Conservation (phyloP, 768 basidiomycete genomes). For the Rhodotorula diobovata region DNA sequence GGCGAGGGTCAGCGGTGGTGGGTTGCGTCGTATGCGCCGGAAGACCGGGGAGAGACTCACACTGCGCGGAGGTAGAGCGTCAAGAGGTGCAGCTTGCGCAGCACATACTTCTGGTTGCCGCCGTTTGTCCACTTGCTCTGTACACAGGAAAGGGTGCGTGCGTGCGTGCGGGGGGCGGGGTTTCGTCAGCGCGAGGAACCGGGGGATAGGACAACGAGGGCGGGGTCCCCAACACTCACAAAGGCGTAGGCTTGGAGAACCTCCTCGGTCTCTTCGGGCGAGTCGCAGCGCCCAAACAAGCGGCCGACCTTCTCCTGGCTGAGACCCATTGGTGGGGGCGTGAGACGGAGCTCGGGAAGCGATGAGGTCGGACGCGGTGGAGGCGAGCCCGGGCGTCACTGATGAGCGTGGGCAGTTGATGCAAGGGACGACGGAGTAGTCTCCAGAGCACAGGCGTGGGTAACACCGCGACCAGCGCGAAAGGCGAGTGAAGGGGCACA, state of each 20-base stretch:
- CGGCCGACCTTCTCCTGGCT: conserved; percentile 17
- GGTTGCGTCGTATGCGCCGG: neutral
- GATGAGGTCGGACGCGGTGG: too few relatives aligned
- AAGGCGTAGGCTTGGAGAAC: conserved; percentile 24
- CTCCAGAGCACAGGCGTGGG: too few relatives aligned
- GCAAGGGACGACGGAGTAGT: too few relatives aligned
- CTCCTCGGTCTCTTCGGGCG: conserved; percentile 23
- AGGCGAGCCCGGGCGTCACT: too few relatives aligned
- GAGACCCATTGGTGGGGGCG: conserved; percentile 1
- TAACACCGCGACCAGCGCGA: too few relatives aligned
- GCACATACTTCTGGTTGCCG: conserved; percentile 20
- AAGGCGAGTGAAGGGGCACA: too few relatives aligned
- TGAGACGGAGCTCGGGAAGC: too few relatives aligned
- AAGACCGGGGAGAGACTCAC: neutral
- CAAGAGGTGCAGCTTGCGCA: conserved; percentile 27
- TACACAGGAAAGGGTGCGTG: too few relatives aligned
- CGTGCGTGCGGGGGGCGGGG: neutral
- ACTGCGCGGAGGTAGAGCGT: conserved; percentile 26
- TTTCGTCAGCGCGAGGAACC: neutral
- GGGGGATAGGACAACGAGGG: neutral
- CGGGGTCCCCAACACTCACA: conserved; percentile 9
- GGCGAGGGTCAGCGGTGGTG: neutral
- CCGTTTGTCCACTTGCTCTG: conserved; percentile 30
- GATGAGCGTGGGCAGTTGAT: too few relatives aligned
- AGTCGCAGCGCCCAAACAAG: neutral